Evolutionary conservation across 2,329 filamentous ascomycete genomes (phyloP), one percentile per base, ranked within the genome.

Genomic region (Cladosporium sp.): DNA sequence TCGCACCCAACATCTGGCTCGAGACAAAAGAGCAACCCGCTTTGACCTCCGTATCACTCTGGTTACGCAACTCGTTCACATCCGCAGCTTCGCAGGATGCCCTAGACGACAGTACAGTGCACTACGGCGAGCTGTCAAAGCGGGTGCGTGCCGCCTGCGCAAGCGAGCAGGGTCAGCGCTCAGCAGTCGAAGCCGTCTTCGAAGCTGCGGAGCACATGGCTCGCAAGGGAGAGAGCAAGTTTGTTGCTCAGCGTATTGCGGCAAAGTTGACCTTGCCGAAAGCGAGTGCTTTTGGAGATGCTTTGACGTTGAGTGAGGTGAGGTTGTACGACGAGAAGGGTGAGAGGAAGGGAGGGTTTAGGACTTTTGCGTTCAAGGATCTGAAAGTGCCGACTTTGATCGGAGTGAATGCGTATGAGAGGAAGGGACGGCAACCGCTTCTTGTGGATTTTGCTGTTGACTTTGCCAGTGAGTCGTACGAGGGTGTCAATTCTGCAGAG

Each of bases 101-200:
- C 8, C 80, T 92, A 36, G 81, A 84, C 47, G 72, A 74, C n/a
- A 88, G 88, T 69, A 92, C 89, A 2, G 84, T 91, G 22, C 87
- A 92, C 74, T 92, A 92, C 67, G 88, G 89, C 1, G 79, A 76
- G 9, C 78, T 92, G 14, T 86, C 84, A 75, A 90, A 91, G 74
- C 78, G 79, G 0, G 78, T 92, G 14, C 64, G 70, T 14, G 55
- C 58, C 8, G 54, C 51, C 1, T 64, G 60, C 25, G 5, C 20
- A 12, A 51, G 45, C 7, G 59, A 51, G 19, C 37, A 51, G n/a
- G 55, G 55, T 14, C 38, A 52, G 19, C 47, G 49, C 17, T 51
- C 47, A 8, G 47, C 55, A 19, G 22, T 58, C 25, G 37, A 51
- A 25, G 49, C 39, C 19, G 17, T 37, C 2, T 59, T 68, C 14